A percentile compares a stretch with the other conserved stretches of the same genome.
These are phyloP conservation scores for Termitomyces titanicus DNA, from an alignment of 768 basidiomycete genomes.

Conservation along the genomic window DNA sequence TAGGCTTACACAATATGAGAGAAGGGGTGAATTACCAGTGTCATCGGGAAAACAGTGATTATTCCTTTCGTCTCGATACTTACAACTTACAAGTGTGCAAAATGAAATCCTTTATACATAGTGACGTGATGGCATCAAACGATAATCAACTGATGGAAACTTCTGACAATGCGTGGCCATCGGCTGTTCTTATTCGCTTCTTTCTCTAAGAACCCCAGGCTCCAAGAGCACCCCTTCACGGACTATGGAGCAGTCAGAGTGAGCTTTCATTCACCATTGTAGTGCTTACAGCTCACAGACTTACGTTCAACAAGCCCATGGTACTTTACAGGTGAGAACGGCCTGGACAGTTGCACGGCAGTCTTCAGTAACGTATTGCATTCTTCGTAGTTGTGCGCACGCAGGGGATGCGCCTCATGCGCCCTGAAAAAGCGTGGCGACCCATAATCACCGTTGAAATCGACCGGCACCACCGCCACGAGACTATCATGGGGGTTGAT, in stretches of 20 bases:
- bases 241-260: slow-evolving; percentile 3
- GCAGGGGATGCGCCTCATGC: slow-evolving; percentile 44
- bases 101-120: no score
- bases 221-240: no score
- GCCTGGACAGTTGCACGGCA: not conserved
- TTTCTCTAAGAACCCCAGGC: no score
- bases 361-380: not conserved
- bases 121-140: no score
- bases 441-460: slow-evolving; percentile 60
- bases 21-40: no score
- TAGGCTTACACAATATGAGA: no score
- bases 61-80: no score
- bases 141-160: no score
- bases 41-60: no score
- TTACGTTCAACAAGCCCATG: slow-evolving; percentile 22
- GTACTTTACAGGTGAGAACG: slow-evolving; percentile 27
- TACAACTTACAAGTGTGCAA: no score
- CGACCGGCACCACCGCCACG: slow-evolving; percentile 48
- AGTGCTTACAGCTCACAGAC: not conserved
- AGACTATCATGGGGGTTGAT: slow-evolving; percentile 59
- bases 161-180: no score
- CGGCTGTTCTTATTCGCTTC: no score
- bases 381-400: slow-evolving; percentile 33
- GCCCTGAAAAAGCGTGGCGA: slow-evolving; percentile 63
- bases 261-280: not conserved